Base-by-base conservation (phyloP, 2,329 filamentous ascomycete genomes). In the Fusarium staphyleae region DNA sequence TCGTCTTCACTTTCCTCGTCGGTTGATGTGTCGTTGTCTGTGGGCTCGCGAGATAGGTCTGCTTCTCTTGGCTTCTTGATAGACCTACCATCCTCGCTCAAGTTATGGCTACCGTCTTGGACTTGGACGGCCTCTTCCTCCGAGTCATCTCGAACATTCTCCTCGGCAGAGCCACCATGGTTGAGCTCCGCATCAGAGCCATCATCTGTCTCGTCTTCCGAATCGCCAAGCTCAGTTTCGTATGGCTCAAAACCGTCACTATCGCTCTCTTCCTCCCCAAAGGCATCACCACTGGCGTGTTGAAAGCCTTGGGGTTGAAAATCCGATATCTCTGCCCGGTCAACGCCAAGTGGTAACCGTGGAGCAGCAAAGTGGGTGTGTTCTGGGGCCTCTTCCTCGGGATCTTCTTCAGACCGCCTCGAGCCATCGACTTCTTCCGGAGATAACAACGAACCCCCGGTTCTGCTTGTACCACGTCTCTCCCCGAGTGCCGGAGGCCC, bases 381-480 rank as follows among this genome's bases (percentile, higher is more conserved):
- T 13, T 33, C 10, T 5, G 13, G 15, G 36, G 37, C 16, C 39
- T 18, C 48, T 32, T 39, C n/a, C 33, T 19, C 16, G 10, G 14
- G 9, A 5, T 29, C 28, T 29, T 13, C 4, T 39, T 14, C 29
- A 29, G 34, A 37, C 16, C 48, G 35, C 42, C 10, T 33, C 4
- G 19, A 19, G 30, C 24, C 40, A 8, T 30, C 11, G 15, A 29
- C 15, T 41, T 48, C 26, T 18, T 49, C 49, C 40, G 15, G 15
- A 29, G 35, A 34, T n/a, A 39, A 18, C n/a, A 55, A 14, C 11
- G 15, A 29, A 30, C 11, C 12, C 33, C 12, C 28, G 32, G 26
- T 18, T 34, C 19, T 28, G 18, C 29, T 19, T 16, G 15, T 43
- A n/a, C 30, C 55, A 34, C 49, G 36, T 39, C 48, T 29, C 28